Evolutionary conservation across 2,329 filamentous ascomycete genomes (phyloP).

Genomic region (Eutypella sp.): DNA sequence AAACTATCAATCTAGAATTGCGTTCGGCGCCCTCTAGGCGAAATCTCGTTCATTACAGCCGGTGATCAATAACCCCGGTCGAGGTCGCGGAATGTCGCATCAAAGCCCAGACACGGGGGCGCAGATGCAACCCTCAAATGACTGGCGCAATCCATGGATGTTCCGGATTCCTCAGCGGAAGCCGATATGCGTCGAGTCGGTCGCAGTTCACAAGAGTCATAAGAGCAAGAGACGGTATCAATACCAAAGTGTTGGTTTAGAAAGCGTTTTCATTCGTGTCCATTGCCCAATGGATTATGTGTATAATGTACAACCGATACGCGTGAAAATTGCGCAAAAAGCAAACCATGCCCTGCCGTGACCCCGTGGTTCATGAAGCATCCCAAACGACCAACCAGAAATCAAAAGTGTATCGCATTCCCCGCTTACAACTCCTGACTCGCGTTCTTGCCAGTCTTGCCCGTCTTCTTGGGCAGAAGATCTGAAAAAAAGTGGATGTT

Average conservation of each 20-base stretch:
- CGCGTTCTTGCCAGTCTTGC: conserved; percentile 85
- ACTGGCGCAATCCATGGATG: too few relatives aligned
- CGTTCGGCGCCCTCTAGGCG: not conserved
- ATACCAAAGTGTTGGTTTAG: conserved; percentile 33
- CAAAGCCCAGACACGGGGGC: too few relatives aligned
- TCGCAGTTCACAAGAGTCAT: not conserved
- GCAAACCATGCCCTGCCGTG: conserved; percentile 70
- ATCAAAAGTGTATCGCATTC: conserved; percentile 50
- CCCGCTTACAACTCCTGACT: conserved; percentile 86
- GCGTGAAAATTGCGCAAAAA: conserved; percentile 41
- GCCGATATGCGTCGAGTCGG: too few relatives aligned
- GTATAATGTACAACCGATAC: conserved; percentile 63
- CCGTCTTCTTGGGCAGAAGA: conserved; percentile 98
- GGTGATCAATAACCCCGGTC: too few relatives aligned
- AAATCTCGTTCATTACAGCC: too few relatives aligned
- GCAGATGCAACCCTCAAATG: too few relatives aligned
- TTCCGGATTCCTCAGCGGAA: too few relatives aligned
- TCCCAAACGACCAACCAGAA: conserved; percentile 60
- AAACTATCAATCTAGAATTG: not conserved
- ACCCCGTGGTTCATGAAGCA: conserved; percentile 76
- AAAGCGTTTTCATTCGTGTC: conserved; percentile 58
- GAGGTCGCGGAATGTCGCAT: too few relatives aligned
- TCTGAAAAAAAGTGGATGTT: conserved; percentile 60
- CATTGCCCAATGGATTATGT: conserved; percentile 62
- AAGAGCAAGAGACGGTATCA: too few relatives aligned